These are phyloP conservation scores for Cyberlindnera galapagoensis DNA, from an alignment of 805 yeast species.

Conservation along the genomic window DNA sequence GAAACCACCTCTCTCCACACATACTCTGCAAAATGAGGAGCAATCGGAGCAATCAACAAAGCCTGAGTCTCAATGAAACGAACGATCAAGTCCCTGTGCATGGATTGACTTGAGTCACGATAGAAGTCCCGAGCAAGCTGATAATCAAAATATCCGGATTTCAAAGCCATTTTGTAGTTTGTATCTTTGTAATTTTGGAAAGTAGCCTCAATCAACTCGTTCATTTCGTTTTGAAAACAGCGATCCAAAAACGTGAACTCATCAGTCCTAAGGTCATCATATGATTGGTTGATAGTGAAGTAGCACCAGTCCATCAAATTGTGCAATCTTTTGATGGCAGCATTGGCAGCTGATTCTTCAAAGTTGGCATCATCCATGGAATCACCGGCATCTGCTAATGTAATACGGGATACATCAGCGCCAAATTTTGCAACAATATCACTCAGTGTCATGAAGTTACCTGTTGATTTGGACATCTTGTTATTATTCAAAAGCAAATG, in stretches of 20 bases:
- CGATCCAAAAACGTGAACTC: slow-evolving; percentile 61
- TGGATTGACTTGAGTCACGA: slow-evolving; percentile 62
- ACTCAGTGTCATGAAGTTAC: slow-evolving; percentile 87
- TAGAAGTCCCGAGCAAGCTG: slow-evolving; percentile 94
- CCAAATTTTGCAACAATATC: slow-evolving; percentile 85
- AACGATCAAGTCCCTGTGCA: slow-evolving; percentile 78
- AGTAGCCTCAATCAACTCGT: slow-evolving; percentile 66
- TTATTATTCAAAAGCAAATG: slow-evolving; percentile 92
- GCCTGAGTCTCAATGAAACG: slow-evolving; percentile 83
- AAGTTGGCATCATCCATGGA: slow-evolving; percentile 95
- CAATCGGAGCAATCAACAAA: slow-evolving; percentile 79
- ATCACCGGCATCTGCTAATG: slow-evolving; percentile 98
- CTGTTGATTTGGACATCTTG: slow-evolving; percentile 96
- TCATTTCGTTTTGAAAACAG: slow-evolving; percentile 93
- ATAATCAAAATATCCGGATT: slow-evolving; percentile 84
- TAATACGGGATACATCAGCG: slow-evolving; percentile 95
- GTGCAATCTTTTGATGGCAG: slow-evolving; percentile 88
- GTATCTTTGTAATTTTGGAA: slow-evolving; percentile 62
- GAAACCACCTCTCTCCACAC: slow-evolving; percentile 77
- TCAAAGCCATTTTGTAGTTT: slow-evolving; percentile 80
- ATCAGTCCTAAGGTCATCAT: slow-evolving; percentile 24
- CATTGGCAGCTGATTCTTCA: slow-evolving; percentile 93
- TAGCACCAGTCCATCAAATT: slow-evolving; percentile 95
- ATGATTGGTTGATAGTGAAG: slow-evolving; percentile 38
- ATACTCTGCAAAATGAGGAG: slow-evolving; percentile 93